Evolutionary conservation across 768 basidiomycete species (phyloP).

Genomic region (Podaxis carcinomalis): DNA sequence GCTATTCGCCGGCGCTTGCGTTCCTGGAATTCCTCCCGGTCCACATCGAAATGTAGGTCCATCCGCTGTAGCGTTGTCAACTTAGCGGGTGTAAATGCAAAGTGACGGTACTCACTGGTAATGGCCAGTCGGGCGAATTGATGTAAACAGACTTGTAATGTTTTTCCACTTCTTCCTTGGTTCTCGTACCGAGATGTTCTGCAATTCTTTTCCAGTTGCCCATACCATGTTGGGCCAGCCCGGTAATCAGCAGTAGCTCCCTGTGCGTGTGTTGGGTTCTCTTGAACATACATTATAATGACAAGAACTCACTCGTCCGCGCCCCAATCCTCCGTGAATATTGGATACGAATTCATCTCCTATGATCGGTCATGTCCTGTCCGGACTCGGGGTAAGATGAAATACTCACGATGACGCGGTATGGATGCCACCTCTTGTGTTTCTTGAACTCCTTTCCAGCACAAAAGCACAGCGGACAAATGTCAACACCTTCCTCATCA

Average conservation of each 20-base stretch:
- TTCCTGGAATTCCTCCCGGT: slow-evolving; percentile 81
- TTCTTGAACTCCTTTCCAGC: slow-evolving; percentile 83
- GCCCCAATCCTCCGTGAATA: slow-evolving; percentile 94
- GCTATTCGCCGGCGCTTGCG: slow-evolving; percentile 88
- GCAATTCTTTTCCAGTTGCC: slow-evolving; percentile 98
- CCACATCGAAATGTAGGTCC: slow-evolving; percentile 65
- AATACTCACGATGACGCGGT: slow-evolving; percentile 79
- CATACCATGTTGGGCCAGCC: slow-evolving; percentile 79
- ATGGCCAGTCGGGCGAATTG: slow-evolving; percentile 71
- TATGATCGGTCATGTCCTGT: slow-evolving; percentile 25
- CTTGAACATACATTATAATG: neutral
- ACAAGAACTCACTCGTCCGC: slow-evolving; percentile 79
- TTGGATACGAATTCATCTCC: slow-evolving; percentile 96
- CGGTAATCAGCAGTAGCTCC: slow-evolving; percentile 87
- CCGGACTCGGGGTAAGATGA: slow-evolving; percentile 6
- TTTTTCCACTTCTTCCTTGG: slow-evolving; percentile 88
- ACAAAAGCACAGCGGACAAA: slow-evolving; percentile 92
- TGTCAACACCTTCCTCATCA: slow-evolving; percentile 74
- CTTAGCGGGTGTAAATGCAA: slow-evolving; percentile 4
- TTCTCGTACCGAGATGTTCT: slow-evolving; percentile 90
- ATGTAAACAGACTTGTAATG: slow-evolving; percentile 86
- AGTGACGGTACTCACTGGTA: slow-evolving; percentile 56
- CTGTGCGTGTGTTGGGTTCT: slow-evolving; percentile 31
- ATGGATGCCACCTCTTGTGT: slow-evolving; percentile 84
- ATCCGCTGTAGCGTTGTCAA: slow-evolving; percentile 31